Evolutionary conservation across 495 filamentous ascomycete species (phyloP), one percentile per base, ranked within the genome.

Genomic region (Trichoderma asperelloides): DNA sequence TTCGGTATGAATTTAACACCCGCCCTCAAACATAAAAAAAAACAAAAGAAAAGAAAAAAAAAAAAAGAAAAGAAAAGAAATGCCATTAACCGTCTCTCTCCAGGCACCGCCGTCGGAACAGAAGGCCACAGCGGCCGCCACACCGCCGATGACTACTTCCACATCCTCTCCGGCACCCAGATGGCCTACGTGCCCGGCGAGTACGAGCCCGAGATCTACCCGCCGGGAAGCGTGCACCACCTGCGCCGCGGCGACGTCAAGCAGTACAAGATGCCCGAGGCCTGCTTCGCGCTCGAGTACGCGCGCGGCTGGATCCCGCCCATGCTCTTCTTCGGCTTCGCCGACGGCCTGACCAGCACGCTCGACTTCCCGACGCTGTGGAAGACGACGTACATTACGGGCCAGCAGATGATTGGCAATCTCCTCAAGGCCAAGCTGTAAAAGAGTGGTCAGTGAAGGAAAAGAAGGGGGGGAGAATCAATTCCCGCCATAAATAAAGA

Each of bases 61-160:
- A 37, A 39, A 63, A 66, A 21, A 25, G 5, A 23, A 55, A 12
- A 41, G 41, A 63, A 49, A 21, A 43, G 43, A 49, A 3, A n/a
- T n/a, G n/a, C n/a, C n/a, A n/a, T n/a, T n/a, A n/a, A n/a, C n/a
- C n/a, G n/a, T n/a, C n/a, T n/a, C n/a, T n/a, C n/a, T n/a, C n/a
- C 21, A 55, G 49, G 91, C 69, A 92, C 91, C 3, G 85, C 91
- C n/a, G 81, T 94, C 68, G 91, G 91, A 70, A 96, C 91, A 13
- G 91, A 96, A 75, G 91, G 91, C 66, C 91, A 96, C 82, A 85
- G 88, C 15, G 91, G 91, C 66, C 87, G 91, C 41, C 91, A 95
- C 80, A 92, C 91, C 37, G 91, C 91, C 5, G 90, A 96, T 78
- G 91, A 96, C 80, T 96, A 93, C 84, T 96, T 96, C 85, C 86